Percentiles rank a stretch among this genome's conserved stretches.
Conservation (phyloP, 2,329 filamentous ascomycete species). For the Ascochyta viciae-villosae region DNA sequence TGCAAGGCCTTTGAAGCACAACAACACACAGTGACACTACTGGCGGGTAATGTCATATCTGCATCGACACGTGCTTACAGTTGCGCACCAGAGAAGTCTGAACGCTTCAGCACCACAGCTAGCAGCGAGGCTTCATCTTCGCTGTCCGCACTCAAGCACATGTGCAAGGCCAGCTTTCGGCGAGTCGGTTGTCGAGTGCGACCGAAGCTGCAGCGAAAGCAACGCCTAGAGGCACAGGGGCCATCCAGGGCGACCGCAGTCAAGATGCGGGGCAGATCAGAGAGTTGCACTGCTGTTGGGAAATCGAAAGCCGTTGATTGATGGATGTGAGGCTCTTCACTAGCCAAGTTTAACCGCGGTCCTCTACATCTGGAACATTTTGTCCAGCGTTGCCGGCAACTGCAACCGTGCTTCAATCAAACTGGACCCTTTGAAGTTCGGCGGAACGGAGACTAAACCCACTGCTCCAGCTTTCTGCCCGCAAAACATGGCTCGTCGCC, state of each 20-base stretch:
- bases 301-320: constrained; percentile 13
- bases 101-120: background rate
- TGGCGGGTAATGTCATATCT: background rate
- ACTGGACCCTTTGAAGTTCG: constrained; percentile 17
- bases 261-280: background rate
- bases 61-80: background rate
- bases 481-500: constrained; percentile 26
- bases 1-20: background rate
- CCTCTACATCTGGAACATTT: constrained; percentile 14
- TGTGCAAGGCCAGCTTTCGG: background rate
- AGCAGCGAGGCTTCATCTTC: background rate
- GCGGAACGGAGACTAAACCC: constrained; percentile 20
- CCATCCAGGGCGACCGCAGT: background rate
- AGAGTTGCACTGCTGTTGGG: constrained; percentile 1
- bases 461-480: constrained; percentile 25
- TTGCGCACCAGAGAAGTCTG: background rate
- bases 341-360: constrained; percentile 15
- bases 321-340: constrained; percentile 12
- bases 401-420: constrained; percentile 7
- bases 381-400: constrained; percentile 13
- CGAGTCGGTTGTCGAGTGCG: background rate
- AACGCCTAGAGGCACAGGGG: background rate
- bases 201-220: background rate
- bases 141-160: background rate
- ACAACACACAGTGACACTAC: no score